Percentiles rank a stretch among this genome's conserved stretches.
Evolutionary conservation across 2,329 filamentous ascomycete genomes (phyloP).

Genomic region (Beauveria sp.): DNA sequence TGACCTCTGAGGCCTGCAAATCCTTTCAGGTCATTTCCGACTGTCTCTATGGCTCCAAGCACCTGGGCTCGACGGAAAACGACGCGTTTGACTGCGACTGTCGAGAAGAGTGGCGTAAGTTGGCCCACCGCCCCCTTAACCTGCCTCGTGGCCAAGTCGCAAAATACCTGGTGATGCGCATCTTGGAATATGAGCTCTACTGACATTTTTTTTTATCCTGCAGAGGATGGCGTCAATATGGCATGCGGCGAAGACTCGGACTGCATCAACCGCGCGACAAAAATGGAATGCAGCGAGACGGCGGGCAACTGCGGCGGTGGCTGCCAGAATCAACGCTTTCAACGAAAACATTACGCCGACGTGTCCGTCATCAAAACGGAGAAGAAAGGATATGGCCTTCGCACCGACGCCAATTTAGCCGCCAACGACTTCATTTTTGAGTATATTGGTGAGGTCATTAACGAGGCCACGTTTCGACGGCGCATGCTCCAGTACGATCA

Average conservation of each 20-base stretch:
- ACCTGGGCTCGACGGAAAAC: constrained; percentile 84
- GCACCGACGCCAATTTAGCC: constrained; percentile 68
- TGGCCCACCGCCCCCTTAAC: constrained; percentile 1
- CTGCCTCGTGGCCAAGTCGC: neutral
- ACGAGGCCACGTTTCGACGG: constrained; percentile 78
- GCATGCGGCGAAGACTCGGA: constrained; percentile 95
- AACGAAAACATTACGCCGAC: constrained; percentile 78
- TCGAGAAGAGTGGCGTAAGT: constrained; percentile 88
- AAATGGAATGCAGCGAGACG: constrained; percentile 85
- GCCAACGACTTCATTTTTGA: constrained; percentile 93
- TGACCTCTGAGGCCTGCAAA: constrained; percentile 65
- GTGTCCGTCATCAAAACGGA: constrained; percentile 96
- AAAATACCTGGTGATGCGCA: constrained; percentile 8
- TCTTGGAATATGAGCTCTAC: constrained; percentile 15
- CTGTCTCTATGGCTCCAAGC: constrained; percentile 87
- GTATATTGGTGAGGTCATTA: constrained; percentile 97
- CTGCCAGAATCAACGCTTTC: constrained; percentile 94
- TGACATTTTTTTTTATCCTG: constrained; percentile 8
- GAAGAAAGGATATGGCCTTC: constrained; percentile 92
- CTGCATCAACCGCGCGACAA: constrained; percentile 96
- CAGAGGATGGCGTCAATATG: constrained; percentile 60
- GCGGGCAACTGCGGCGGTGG: constrained; percentile 73
- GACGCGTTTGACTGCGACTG: constrained; percentile 93
- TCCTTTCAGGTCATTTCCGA: constrained; percentile 76
- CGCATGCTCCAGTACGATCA: constrained; percentile 92